Base-by-base conservation (phyloP, 2,329 filamentous ascomycete species). In the Monosporascus sp. region DNA sequence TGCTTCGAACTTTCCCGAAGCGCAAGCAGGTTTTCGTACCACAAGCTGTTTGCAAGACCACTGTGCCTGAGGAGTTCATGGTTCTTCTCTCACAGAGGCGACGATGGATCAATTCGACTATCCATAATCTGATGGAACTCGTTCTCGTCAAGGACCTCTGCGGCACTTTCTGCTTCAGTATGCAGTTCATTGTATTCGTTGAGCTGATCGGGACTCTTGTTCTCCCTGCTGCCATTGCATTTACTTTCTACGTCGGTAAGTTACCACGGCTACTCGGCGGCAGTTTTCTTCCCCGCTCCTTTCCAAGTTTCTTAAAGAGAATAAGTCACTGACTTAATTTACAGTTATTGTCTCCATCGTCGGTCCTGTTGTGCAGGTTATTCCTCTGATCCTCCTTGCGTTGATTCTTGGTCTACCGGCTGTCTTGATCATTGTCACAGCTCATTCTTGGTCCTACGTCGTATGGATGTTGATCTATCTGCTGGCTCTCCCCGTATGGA, bases 111-210 rank as follows among this genome's bases (percentile, higher is more conserved):
- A 99, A 99, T 82, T 96, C 90, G 70, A 99, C 94, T 5, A 88
- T 99, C 48, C 94, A 99, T 78, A 99, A 99, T 68, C 78, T 99
- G 45, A 97, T 99, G 89, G 94, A 99, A 72, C 83, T 99, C 55
- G 85, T 97, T 50, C 82, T 99, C 37, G 95, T 99, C 45, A 85
- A 92, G 59, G 94, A 99, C 75, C 82, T 99, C 17, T 99, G 94
- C 68, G 94, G 94, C 60, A 99, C 94, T 3, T 99, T 99, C 77
- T 99, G 95, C 78, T 99, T 99, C 79, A 96, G 90, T 72, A 99
- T 99, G 94, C 94, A 99, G 73, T 99, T 99, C 68, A 87, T 99
- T 59, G 88, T 99, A 58, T 96, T 92, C 69, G 89, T 99, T 66
- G 94, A 99, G 73, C 79, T 99, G 52, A 82, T 97, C 52, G 94